Evolutionary conservation across 23 red algal species (phyloP), one percentile per base, ranked within the genome.

Genomic region (Agarophyton chilense): DNA sequence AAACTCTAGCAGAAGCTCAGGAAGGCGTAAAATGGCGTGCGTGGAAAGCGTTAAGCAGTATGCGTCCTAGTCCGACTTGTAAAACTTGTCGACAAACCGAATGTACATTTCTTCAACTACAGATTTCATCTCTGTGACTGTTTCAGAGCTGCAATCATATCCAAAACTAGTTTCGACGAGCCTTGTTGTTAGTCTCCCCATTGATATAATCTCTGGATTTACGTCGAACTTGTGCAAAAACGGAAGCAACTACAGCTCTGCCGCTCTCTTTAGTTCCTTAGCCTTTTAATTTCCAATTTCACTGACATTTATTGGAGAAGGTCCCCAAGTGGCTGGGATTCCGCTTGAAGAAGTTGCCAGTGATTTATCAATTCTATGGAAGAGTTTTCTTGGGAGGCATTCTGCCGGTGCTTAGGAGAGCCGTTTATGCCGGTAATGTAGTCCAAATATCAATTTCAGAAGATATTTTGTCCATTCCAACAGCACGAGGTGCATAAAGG

Each of bases 21-120:
- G 71, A 2, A 76, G 26, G 47, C 47, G 71, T 3, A 76, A 13
- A n/a, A 76, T 76, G 71, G 39, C 36, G 26, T 76, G 71, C 11
- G 41, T 76, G 9, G 36, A 46, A 9, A 39, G 41, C 1, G 71
- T 76, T 14, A 76, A 49, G 33, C 71, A 76, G 47, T 2, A 76
- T 46, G 71, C 2, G 22, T 76, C 29, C 4, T 10, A 47, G 1
- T 4, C 2, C 4, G n/a, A 14, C 12, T 12, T n/a, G 5, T 11
- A 76, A 21, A 76, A 76, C 71, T 32, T 13, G 9, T 76, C 22
- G 31, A 52, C 12, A n/a, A 76, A 76, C 31, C 25, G 34, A 9
- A 32, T 39, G 71, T 49, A 52, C 17, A 29, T 1, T 49, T 76
- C 43, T 49, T 76, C 43, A 2, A 76, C 71, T 2, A 76, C 43